Base-by-base conservation (phyloP, 177 flowering plant genomes). In the Vitis hybrid region DNA sequence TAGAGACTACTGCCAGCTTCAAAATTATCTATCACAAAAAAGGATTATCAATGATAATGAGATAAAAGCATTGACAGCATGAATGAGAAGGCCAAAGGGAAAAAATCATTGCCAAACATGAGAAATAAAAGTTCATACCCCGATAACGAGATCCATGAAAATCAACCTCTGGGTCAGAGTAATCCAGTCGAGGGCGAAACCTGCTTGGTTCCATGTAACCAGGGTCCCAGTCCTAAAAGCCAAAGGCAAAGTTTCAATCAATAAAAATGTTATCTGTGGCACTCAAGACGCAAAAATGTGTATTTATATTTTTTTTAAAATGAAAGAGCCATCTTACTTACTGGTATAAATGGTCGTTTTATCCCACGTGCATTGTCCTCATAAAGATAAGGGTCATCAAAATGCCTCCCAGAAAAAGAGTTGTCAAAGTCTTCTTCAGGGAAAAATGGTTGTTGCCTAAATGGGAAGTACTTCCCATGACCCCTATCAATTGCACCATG, bases 331-430 rank as follows among this genome's bases (percentile, higher is more conserved):
- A 50, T n/a, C 16, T 19, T 11, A 31, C 86, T 75, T 66, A 87
- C 96, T 59, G 76, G 71, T 83, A 80, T 80, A 64, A 64, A 85
- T 18, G 91, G 86, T n/a, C 96, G 74, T 69, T 90, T 90, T 15
- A 74, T 61, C 51, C 93, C 90, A 73, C 71, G 85, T 49, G 77
- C 71, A 73, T 60, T 15, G 11, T 81, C 86, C 64, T 78, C 83
- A 72, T 85, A 87, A 18, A 55, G 13, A 72, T 84, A 84, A 29
- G 84, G 86, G 16, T 86, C 96, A 77, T 85, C 86, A 70, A 70
- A 78, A 13, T 79, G 83, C 65, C 88, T 79, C 58, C 78, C 83
- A 62, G 51, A 51, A 62, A 64, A 82, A 29, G 86, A 79, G 62
- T 82, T 73, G 45, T 75, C 73, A 74, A 75, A 87, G 18, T 74